Conservation (phyloP, 1,284 basidiomycete genomes). For the Leccinum solheimii region DNA sequence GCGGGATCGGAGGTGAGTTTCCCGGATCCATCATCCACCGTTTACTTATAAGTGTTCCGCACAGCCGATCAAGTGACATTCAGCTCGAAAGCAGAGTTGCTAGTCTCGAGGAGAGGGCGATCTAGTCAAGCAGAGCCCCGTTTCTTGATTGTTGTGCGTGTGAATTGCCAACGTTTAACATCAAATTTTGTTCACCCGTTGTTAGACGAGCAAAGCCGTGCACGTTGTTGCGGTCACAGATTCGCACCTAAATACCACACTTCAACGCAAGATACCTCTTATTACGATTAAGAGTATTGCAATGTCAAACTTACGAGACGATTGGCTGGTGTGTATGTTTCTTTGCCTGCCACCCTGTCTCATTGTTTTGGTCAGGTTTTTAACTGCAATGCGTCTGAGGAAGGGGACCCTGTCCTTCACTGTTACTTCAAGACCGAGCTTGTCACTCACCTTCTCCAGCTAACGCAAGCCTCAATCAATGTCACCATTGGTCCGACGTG, state of each 20-base stretch:
- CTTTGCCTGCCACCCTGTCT: background rate
- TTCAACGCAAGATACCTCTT: conserved; percentile 91
- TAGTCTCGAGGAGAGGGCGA: conserved; percentile 75
- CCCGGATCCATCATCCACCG: background rate
- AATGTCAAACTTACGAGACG: conserved; percentile 89
- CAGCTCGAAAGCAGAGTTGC: conserved; percentile 81
- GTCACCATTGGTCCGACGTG: conserved; percentile 78
- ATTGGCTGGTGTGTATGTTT: conserved; percentile 77
- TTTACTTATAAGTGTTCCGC: conserved; percentile 13
- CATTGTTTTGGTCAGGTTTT: conserved; percentile 43
- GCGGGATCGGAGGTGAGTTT: conserved; percentile 71
- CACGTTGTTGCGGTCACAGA: conserved; percentile 77
- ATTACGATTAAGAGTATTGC: conserved; percentile 84
- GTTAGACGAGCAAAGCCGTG: conserved; percentile 85
- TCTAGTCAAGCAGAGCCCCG: conserved; percentile 93
- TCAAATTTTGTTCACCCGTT: conserved; percentile 3
- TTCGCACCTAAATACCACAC: conserved; percentile 54
- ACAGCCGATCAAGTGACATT: conserved; percentile 79
- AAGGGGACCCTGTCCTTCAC: conserved; percentile 93
- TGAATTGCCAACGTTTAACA: conserved; percentile 15
- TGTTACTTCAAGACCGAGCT: conserved; percentile 98
- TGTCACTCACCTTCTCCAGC: conserved; percentile 76
- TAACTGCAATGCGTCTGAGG: conserved; percentile 79
- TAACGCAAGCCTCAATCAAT: conserved; percentile 78
- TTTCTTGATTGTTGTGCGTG: conserved; percentile 83